Conservation (phyloP, 208 protist genomes). For the Leishmania arabica region DNA sequence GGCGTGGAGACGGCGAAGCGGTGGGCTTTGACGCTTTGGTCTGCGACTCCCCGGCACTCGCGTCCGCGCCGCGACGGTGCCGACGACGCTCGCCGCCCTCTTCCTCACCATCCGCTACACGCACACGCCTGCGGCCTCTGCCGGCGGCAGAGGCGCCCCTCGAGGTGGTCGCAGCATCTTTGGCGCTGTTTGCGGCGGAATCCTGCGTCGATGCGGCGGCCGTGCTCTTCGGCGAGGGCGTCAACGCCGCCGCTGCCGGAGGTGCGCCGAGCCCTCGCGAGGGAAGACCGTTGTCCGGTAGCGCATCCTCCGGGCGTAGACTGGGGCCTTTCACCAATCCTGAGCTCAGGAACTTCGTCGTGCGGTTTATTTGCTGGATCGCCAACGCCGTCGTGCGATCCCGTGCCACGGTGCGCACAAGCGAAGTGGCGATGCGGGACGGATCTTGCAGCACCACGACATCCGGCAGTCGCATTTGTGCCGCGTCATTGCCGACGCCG, state of each 20-base stretch:
- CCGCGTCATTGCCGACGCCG: neutral
- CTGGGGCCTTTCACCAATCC: slow-evolving; percentile 47
- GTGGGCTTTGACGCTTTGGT: neutral
- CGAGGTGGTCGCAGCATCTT: too few species aligned
- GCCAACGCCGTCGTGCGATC: slow-evolving; percentile 57
- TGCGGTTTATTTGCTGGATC: slow-evolving; percentile 77
- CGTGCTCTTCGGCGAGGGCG: slow-evolving; percentile 5
- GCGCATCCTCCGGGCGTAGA: slow-evolving; percentile 18
- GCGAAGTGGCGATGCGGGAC: slow-evolving; percentile 32
- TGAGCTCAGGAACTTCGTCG: slow-evolving; percentile 73
- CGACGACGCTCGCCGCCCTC: neutral
- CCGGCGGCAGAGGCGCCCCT: neutral
- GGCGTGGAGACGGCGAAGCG: neutral
- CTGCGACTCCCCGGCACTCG: neutral
- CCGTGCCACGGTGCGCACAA: slow-evolving; percentile 55
- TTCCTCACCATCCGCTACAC: neutral
- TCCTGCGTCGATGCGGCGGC: neutral
- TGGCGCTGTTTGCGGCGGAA: neutral
- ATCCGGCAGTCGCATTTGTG: slow-evolving; percentile 13
- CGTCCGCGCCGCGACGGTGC: neutral
- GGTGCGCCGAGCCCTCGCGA: neutral
- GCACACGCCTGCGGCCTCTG: neutral
- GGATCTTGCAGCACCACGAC: slow-evolving; percentile 54
- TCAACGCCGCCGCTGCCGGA: neutral
- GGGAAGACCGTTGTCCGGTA: slow-evolving; percentile 6